Evolutionary conservation across 176 grass and related monocot species (phyloP).

Genomic region (Aegilops sharonensis): DNA sequence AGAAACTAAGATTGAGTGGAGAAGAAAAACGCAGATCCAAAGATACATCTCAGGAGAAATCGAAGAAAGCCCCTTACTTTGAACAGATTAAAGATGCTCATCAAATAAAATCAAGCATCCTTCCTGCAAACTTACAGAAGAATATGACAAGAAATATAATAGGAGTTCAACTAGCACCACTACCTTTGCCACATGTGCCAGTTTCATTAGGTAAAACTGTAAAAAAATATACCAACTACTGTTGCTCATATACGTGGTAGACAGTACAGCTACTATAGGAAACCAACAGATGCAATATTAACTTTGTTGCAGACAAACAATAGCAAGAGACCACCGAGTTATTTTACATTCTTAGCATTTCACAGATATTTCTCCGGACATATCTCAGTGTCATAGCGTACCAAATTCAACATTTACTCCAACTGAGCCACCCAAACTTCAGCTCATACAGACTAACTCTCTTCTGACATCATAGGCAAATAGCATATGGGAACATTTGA

Average conservation of each 20-base stretch:
- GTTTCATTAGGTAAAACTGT: neutral
- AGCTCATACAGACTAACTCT: neutral
- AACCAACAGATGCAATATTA: neutral
- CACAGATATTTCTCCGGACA: neutral
- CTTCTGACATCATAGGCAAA: neutral
- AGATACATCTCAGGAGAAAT: constrained; percentile 23
- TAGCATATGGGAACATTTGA: neutral
- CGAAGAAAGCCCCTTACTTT: constrained; percentile 70
- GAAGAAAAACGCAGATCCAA: constrained; percentile 11
- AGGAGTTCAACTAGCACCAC: constrained; percentile 24
- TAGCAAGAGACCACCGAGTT: neutral
- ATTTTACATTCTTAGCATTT: neutral
- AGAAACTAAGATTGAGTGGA: neutral
- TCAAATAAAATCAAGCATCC: constrained; percentile 63
- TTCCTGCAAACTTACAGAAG: constrained; percentile 74
- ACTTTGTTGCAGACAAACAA: neutral
- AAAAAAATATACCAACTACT: neutral
- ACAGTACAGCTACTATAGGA: neutral
- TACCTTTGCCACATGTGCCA: constrained; percentile 7
- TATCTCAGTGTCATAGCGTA: neutral
- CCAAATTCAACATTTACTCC: neutral
- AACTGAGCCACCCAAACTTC: neutral
- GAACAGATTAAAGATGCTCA: constrained; percentile 64
- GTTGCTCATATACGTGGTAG: neutral
- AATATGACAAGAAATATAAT: constrained; percentile 31